Conservation (phyloP, 371 early-diverging fungal genomes). For the Mortierella sp. region DNA sequence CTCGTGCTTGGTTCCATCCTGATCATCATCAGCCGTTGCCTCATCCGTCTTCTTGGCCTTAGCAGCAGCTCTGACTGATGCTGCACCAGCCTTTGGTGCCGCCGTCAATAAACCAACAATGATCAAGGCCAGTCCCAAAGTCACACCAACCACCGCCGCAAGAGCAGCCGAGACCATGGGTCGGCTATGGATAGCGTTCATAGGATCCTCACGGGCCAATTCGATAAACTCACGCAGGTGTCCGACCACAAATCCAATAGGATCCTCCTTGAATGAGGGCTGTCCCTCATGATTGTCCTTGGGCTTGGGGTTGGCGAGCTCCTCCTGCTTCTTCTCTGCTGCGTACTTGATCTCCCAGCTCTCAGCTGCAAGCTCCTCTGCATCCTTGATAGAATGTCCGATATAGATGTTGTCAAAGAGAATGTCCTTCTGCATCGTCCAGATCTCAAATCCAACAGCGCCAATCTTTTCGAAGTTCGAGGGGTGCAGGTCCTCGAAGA, state of each 20-base stretch:
- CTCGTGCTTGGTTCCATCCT: neutral
- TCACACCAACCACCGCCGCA: slow-evolving; percentile 42
- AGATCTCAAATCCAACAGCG: slow-evolving; percentile 94
- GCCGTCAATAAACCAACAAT: slow-evolving; percentile 53
- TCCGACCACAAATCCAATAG: slow-evolving; percentile 32
- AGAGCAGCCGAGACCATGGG: slow-evolving; percentile 61
- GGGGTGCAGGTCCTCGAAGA: slow-evolving; percentile 73
- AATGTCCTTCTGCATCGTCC: slow-evolving; percentile 95
- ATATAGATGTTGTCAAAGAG: slow-evolving; percentile 95
- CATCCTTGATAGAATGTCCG: slow-evolving; percentile 76
- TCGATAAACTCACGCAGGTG: slow-evolving; percentile 58
- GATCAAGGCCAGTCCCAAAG: slow-evolving; percentile 55
- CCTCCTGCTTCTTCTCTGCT: slow-evolving; percentile 68
- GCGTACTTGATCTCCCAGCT: slow-evolving; percentile 78
- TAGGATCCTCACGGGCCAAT: slow-evolving; percentile 58
- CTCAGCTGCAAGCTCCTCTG: slow-evolving; percentile 62
- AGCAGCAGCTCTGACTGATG: slow-evolving; percentile 16
- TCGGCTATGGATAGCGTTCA: slow-evolving; percentile 62
- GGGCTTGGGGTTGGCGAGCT: slow-evolving; percentile 54
- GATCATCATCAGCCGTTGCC: slow-evolving; percentile 48
- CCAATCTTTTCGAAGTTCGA: slow-evolving; percentile 75
- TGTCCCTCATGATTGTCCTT: slow-evolving; percentile 20
- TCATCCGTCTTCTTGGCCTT: slow-evolving; percentile 58
- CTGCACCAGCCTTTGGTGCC: slow-evolving; percentile 19
- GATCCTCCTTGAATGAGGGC: slow-evolving; percentile 47